phyloP scores from a whole-genome alignment of 2,329 filamentous ascomycete genomes.

The Fusarium verrucosum region DNA sequence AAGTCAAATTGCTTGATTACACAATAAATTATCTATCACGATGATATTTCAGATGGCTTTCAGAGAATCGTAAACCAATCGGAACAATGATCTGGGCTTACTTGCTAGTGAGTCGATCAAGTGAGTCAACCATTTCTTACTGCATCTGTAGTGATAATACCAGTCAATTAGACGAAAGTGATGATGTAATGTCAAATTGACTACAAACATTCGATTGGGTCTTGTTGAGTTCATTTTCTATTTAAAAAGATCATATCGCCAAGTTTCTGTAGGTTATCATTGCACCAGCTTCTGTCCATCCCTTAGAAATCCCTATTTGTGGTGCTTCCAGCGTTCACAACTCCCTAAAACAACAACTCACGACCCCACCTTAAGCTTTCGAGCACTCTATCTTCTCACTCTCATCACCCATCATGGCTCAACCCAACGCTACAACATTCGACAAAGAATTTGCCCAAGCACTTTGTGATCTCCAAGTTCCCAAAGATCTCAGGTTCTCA shows the following conservation, averaged over 20 bases:
- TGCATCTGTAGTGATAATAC: background rate
- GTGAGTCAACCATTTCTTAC: background rate
- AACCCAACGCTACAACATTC: background rate
- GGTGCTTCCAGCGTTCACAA: background rate
- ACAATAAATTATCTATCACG: too few species aligned
- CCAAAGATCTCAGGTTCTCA: constrained; percentile 9
- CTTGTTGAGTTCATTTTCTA: rapidly evolving
- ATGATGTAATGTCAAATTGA: background rate
- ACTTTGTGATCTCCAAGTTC: constrained; percentile 27
- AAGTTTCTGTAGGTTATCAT: background rate
- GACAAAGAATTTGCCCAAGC: constrained; percentile 15
- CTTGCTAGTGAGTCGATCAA: background rate
- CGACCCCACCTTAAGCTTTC: background rate
- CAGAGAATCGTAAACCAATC: background rate
- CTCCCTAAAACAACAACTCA: background rate
- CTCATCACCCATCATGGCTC: background rate
- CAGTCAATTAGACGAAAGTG: background rate
- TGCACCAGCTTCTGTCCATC: background rate
- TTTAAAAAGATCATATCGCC: rapidly evolving
- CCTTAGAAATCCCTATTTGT: too few species aligned
- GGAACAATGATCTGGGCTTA: background rate
- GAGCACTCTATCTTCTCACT: background rate
- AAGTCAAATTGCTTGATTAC: too few species aligned
- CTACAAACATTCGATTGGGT: background rate
- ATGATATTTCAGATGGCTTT: too few species aligned